A percentile compares a stretch with the other conserved stretches of the same genome.
These are phyloP conservation scores for Elsinoe necatrix DNA, from an alignment of 2,329 filamentous ascomycete species.

Conservation along the genomic window DNA sequence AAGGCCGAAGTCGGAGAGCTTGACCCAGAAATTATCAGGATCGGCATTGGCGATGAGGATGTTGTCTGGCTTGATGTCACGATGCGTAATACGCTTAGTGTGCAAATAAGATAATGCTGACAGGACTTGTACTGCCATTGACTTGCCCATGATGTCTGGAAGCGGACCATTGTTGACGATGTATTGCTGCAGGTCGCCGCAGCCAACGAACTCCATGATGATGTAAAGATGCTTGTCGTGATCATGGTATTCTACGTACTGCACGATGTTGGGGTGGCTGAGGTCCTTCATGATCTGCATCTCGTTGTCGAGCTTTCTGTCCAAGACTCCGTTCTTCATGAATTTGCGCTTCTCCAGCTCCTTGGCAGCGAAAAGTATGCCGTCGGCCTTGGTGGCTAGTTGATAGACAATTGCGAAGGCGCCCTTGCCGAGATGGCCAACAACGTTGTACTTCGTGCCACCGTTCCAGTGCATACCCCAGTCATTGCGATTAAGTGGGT, in stretches of 20 bases:
- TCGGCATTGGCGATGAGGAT: slow-evolving; percentile 69
- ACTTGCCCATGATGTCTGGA: slow-evolving; percentile 58
- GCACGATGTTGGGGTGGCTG: slow-evolving; percentile 80
- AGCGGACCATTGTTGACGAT: slow-evolving; percentile 56
- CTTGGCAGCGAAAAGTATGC: slow-evolving; percentile 79
- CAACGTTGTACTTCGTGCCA: slow-evolving; percentile 73
- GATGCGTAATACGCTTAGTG: slow-evolving; percentile 80
- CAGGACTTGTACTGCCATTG: slow-evolving; percentile 67
- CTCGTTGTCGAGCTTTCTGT: slow-evolving; percentile 91
- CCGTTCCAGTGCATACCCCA: slow-evolving; percentile 72
- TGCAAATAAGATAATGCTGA: slow-evolving; percentile 82
- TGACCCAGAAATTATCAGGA: slow-evolving; percentile 61
- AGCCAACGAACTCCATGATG: slow-evolving; percentile 87
- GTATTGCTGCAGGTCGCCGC: slow-evolving; percentile 73
- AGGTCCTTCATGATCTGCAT: slow-evolving; percentile 90
- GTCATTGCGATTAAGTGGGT: slow-evolving; percentile 27
- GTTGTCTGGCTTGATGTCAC: slow-evolving; percentile 98
- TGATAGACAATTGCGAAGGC: slow-evolving; percentile 93
- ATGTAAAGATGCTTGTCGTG: slow-evolving; percentile 77
- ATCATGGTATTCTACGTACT: slow-evolving; percentile 83
- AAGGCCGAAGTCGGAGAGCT: slow-evolving; percentile 91
- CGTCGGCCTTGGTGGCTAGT: slow-evolving; percentile 76
- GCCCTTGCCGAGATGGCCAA: slow-evolving; percentile 76
- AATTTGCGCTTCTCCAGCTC: slow-evolving; percentile 89
- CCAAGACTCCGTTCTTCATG: slow-evolving; percentile 82